These are phyloP conservation scores for Tephrocybe sp. DNA, from an alignment of 768 basidiomycete genomes.

Conservation along the genomic window DNA sequence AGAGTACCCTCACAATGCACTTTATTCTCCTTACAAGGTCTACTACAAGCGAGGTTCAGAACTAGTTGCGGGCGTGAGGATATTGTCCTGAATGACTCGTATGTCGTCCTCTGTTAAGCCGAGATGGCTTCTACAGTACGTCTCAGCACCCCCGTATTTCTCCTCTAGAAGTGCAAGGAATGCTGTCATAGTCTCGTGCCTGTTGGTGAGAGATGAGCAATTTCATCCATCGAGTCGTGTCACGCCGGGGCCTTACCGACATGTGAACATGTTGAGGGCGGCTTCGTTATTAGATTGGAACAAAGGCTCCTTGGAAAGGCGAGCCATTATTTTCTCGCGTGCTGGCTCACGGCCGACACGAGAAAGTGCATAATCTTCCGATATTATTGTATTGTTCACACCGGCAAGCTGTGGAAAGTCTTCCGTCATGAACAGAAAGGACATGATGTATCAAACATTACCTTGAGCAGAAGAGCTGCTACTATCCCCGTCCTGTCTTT, in stretches of 20 bases:
- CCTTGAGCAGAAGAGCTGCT: conserved; percentile 71
- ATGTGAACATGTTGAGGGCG: conserved; percentile 81
- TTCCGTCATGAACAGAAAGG: not conserved
- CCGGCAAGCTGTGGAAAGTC: conserved; percentile 59
- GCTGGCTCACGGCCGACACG: conserved; percentile 79
- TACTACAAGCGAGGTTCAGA: conserved; percentile 11
- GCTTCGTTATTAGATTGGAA: conserved; percentile 74
- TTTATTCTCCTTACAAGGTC: conserved; percentile 4
- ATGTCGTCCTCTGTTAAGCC: conserved; percentile 65
- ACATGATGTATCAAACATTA: conserved; percentile 23
- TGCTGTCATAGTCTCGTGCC: conserved; percentile 74
- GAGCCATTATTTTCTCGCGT: conserved; percentile 63
- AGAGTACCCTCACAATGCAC: not conserved
- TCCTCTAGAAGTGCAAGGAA: conserved; percentile 59
- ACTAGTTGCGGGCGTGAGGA: conserved; percentile 39
- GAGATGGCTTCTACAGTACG: conserved; percentile 55
- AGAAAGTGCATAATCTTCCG: conserved; percentile 74
- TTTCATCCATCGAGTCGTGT: not conserved
- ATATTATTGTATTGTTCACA: conserved; percentile 60
- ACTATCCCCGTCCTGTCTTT: conserved; percentile 81
- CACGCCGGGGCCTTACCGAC: conserved; percentile 46
- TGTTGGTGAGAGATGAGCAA: conserved; percentile 23
- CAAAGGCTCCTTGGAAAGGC: conserved; percentile 66
- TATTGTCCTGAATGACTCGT: conserved; percentile 51
- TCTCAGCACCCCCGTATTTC: conserved; percentile 67